Conservation (phyloP, 108 stramenopile genomes). For the Cyclotella kingstonii region DNA sequence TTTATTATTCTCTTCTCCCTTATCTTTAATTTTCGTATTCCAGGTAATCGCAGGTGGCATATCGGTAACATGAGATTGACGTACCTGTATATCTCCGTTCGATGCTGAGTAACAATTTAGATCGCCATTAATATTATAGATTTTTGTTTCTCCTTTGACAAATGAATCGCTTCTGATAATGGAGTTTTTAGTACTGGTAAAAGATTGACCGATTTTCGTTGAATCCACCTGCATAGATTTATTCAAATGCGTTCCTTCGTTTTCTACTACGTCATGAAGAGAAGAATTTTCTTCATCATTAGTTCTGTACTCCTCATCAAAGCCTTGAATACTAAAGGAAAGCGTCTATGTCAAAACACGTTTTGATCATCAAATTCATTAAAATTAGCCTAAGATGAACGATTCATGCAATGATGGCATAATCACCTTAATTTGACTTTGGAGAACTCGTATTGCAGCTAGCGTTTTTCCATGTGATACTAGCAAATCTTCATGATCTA, state of each 20-base stretch:
- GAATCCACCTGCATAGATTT: not conserved
- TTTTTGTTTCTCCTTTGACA: no score
- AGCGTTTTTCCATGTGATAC: slow-evolving; percentile 2
- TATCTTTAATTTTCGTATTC: no score
- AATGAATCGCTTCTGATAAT: no score
- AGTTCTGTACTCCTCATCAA: not conserved
- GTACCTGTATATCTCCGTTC: no score
- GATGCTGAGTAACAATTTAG: no score
- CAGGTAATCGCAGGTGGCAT: no score
- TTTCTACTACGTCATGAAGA: not conserved
- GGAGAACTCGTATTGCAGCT: slow-evolving; percentile 1
- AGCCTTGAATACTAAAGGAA: not conserved
- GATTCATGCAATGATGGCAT: not conserved
- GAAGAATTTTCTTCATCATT: not conserved
- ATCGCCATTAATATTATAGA: no score
- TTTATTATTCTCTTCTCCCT: no score
- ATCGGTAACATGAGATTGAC: no score
- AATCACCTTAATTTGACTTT: slow-evolving; percentile 24
- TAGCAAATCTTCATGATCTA: slow-evolving; percentile 7
- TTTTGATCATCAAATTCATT: not conserved
- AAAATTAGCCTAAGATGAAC: not conserved
- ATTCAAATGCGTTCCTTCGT: not conserved
- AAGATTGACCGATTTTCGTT: not conserved
- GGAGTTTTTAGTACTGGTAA: not conserved
- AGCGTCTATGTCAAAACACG: no score